These are phyloP conservation scores for Rutstroemia sydowiana DNA, from an alignment of 2,329 filamentous ascomycete genomes.

Conservation along the genomic window DNA sequence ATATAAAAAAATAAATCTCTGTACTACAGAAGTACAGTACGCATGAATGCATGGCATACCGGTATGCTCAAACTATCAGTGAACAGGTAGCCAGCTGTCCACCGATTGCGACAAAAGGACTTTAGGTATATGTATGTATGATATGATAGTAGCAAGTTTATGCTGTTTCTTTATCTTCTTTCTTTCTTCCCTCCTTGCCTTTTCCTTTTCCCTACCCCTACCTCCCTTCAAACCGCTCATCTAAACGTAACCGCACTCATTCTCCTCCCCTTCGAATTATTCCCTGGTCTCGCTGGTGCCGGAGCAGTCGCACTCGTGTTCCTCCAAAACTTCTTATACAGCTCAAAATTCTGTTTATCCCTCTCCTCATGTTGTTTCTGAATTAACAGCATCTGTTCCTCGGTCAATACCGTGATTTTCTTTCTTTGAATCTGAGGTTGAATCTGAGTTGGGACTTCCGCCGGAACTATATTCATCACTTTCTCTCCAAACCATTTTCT, in stretches of 20 bases:
- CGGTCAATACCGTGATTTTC: background rate
- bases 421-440: background rate
- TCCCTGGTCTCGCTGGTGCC: no score
- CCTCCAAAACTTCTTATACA: slow-evolving; percentile 3
- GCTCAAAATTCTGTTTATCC: slow-evolving; percentile 1
- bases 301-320: background rate
- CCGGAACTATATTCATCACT: background rate
- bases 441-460: background rate
- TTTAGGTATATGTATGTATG: no score
- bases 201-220: background rate
- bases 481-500: background rate
- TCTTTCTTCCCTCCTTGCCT: no score
- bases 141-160: no score
- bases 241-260: background rate
- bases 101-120: no score
- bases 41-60: background rate
- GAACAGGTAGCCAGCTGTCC: background rate
- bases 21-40: background rate
- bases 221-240: background rate
- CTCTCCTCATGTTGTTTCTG: background rate
- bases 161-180: no score
- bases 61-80: background rate
- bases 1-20: background rate
- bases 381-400: background rate
- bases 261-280: background rate